These are phyloP conservation scores for Lentinus brumalis DNA, from an alignment of 768 basidiomycete species.

Conservation along the genomic window DNA sequence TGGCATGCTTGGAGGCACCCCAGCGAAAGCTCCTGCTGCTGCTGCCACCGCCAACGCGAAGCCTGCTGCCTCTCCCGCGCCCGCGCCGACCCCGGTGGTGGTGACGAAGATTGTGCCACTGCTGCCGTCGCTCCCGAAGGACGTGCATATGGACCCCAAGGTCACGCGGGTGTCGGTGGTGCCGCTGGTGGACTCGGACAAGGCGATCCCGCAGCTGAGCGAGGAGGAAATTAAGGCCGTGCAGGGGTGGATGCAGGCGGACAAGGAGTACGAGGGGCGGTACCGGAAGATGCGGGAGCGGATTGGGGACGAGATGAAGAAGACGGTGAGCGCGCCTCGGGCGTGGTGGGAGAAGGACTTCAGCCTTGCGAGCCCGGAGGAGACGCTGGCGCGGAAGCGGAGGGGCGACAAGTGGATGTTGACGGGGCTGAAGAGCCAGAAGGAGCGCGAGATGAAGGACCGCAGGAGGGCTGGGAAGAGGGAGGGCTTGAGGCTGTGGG, in stretches of 20 bases:
- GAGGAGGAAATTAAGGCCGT: constrained; percentile 53
- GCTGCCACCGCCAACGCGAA: constrained; percentile 19
- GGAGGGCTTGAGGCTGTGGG: constrained; percentile 78
- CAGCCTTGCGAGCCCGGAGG: constrained; percentile 26
- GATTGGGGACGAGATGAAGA: constrained; percentile 51
- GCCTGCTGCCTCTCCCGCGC: constrained; percentile 20
- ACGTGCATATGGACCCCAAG: constrained; percentile 51
- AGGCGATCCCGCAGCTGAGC: constrained; percentile 54
- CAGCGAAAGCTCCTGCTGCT: constrained; percentile 11
- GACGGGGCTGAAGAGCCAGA: constrained; percentile 31
- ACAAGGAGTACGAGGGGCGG: constrained; percentile 56
- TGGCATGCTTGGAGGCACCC: constrained; percentile 13
- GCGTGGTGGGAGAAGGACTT: constrained; percentile 68
- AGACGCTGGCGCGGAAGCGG: constrained; percentile 31
- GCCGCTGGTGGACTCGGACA: constrained; percentile 55
- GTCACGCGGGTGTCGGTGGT: constrained; percentile 65
- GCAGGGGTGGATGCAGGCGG: constrained; percentile 64
- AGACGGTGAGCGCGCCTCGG: constrained; percentile 43
- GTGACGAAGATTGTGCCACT: constrained; percentile 29
- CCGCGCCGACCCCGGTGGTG: constrained; percentile 21
- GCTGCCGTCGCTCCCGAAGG: constrained; percentile 47
- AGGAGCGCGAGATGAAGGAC: constrained; percentile 43
- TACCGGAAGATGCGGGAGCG: constrained; percentile 53
- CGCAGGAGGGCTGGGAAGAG: constrained; percentile 57
- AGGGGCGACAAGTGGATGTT: constrained; percentile 42